These are phyloP conservation scores for Xylariaceae sp. DNA, from an alignment of 2,329 filamentous ascomycete genomes.

Conservation along the genomic window DNA sequence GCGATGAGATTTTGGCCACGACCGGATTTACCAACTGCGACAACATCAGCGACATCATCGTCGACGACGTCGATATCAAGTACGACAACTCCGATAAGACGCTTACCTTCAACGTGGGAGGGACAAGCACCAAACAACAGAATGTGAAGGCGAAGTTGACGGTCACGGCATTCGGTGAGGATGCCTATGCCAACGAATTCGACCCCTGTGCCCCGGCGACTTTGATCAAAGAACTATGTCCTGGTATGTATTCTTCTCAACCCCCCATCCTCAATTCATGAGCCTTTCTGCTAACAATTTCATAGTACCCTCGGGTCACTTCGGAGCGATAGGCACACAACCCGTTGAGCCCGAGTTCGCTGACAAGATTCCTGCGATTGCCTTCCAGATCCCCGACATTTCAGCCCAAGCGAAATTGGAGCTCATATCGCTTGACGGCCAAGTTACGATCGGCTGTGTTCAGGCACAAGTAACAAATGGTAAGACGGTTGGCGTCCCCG, in stretches of 20 bases:
- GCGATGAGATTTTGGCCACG: slow-evolving; percentile 71
- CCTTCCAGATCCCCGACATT: slow-evolving; percentile 86
- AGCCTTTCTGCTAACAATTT: slow-evolving; percentile 19
- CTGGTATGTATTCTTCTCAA: slow-evolving; percentile 50
- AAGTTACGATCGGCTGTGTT: slow-evolving; percentile 72
- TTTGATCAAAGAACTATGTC: slow-evolving; percentile 72
- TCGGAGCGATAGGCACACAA: slow-evolving; percentile 68
- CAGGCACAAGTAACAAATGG: slow-evolving; percentile 79
- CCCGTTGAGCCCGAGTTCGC: slow-evolving; percentile 68
- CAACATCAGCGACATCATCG: slow-evolving; percentile 56
- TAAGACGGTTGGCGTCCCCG: slow-evolving; percentile 70
- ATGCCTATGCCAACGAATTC: slow-evolving; percentile 75
- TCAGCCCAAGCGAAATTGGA: slow-evolving; percentile 78
- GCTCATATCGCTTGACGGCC: slow-evolving; percentile 59
- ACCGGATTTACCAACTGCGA: slow-evolving; percentile 74
- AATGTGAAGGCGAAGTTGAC: slow-evolving; percentile 74
- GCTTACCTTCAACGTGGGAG: slow-evolving; percentile 77
- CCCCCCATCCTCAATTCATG: not conserved
- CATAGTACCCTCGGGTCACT: slow-evolving; percentile 67
- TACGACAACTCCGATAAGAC: slow-evolving; percentile 73
- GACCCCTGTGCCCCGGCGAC: slow-evolving; percentile 72
- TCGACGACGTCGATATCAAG: slow-evolving; percentile 69
- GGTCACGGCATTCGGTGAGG: slow-evolving; percentile 78
- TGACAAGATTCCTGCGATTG: slow-evolving; percentile 76
- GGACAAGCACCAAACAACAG: slow-evolving; percentile 66